A percentile compares a stretch with the other conserved stretches of the same genome.
Conservation (phyloP, 106 monocot species). For the Gastrodia elata region DNA sequence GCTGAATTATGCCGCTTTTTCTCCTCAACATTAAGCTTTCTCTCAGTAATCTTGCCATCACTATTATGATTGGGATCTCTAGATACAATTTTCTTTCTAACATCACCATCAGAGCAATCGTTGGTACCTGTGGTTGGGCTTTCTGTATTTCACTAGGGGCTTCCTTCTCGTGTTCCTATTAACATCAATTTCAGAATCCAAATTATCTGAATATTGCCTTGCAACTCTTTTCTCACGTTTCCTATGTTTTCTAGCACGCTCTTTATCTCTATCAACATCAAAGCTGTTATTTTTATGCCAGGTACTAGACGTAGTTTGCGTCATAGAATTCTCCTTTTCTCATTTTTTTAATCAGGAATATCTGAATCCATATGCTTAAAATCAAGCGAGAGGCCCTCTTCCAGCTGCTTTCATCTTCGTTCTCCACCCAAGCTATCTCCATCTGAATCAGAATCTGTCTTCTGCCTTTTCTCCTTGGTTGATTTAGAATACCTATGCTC, state of each 20-base stretch:
- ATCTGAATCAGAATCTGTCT: constrained; percentile 35
- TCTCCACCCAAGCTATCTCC: not conserved
- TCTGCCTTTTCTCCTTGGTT: constrained; percentile 11
- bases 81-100: not conserved
- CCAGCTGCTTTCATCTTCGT: not conserved
- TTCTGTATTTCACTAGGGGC: not conserved
- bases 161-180: constrained; percentile 5
- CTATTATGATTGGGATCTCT: not conserved
- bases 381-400: constrained; percentile 11
- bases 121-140: not conserved
- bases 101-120: constrained; percentile 3
- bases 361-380: constrained; percentile 15
- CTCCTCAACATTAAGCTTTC: not conserved
- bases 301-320: not conserved
- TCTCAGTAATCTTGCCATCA: not conserved
- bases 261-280: not conserved
- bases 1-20: constrained; percentile 1
- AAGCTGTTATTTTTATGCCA: not conserved
- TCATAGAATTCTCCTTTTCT: not conserved
- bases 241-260: constrained; percentile 7
- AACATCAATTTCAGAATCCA: constrained; percentile 11
- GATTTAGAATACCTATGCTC: not conserved
- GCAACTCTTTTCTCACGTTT: constrained; percentile 3
- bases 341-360: constrained; percentile 3
- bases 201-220: not conserved